phyloP scores from a whole-genome alignment of 2,329 filamentous ascomycete genomes.

The Sphaerulina vaccinii region DNA sequence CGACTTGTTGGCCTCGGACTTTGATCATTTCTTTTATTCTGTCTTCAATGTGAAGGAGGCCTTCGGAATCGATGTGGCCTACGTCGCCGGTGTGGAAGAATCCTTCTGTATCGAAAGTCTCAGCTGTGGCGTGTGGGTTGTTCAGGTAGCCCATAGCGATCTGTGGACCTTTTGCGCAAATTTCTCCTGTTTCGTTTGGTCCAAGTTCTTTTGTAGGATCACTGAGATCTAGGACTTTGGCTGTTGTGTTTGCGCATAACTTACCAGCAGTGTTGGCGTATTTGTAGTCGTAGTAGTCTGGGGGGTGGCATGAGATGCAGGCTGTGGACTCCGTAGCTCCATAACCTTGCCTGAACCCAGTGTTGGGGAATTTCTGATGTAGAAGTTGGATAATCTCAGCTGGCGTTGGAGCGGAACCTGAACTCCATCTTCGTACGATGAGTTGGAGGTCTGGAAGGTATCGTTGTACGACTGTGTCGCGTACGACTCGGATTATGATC shows the following conservation, averaged over 20 bases:
- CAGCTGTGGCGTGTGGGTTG: slow-evolving; percentile 36
- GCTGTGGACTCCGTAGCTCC: slow-evolving; percentile 67
- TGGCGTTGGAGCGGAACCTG: slow-evolving; percentile 59
- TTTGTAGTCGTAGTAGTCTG: slow-evolving; percentile 55
- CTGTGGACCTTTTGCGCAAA: slow-evolving; percentile 38
- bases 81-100: slow-evolving; percentile 60
- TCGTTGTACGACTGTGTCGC: slow-evolving; percentile 53
- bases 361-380: slow-evolving; percentile 55
- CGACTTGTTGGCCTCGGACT: slow-evolving; percentile 62
- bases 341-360: slow-evolving; percentile 65
- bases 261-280: slow-evolving; percentile 57
- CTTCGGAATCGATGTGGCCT: slow-evolving; percentile 56
- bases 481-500: slow-evolving; percentile 59
- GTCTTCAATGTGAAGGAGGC: slow-evolving; percentile 58
- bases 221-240: slow-evolving; percentile 58
- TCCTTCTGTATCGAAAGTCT: slow-evolving; percentile 50
- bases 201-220: slow-evolving; percentile 49
- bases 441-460: slow-evolving; percentile 53
- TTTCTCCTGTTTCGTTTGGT: slow-evolving; percentile 53
- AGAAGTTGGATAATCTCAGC: slow-evolving; percentile 58
- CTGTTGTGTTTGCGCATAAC: slow-evolving; percentile 57
- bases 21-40: slow-evolving; percentile 69
- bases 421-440: slow-evolving; percentile 54
- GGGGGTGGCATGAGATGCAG: slow-evolving; percentile 62
- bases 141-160: slow-evolving; percentile 41